Evolutionary conservation across 441 rosid species (phyloP).

Genomic region (Populus hybrid): DNA sequence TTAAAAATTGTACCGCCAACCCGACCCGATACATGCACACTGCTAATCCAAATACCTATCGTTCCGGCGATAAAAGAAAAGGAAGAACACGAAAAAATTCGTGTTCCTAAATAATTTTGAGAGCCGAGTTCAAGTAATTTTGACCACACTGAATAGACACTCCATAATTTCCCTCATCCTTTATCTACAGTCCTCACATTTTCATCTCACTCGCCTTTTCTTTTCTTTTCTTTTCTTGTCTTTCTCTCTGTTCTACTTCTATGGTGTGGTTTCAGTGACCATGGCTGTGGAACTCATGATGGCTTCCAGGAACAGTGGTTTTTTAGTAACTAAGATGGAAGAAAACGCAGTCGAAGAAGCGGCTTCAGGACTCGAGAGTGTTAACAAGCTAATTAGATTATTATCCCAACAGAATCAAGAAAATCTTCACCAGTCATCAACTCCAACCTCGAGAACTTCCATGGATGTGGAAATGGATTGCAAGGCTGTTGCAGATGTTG

Average conservation of each 20-base stretch:
- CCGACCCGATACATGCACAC: neutral
- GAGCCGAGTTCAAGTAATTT: neutral
- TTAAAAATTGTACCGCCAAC: neutral
- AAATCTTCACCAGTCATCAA: conserved; percentile 23
- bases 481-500: conserved; percentile 45
- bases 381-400: conserved; percentile 62
- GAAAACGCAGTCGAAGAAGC: conserved; percentile 79
- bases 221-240: neutral
- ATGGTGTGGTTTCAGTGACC: conserved; percentile 24
- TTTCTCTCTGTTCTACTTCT: neutral
- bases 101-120: neutral
- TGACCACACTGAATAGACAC: neutral
- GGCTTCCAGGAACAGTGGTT: conserved; percentile 37
- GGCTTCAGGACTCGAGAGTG: conserved; percentile 75
- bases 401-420: conserved; percentile 41
- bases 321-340: conserved; percentile 38
- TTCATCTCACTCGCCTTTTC: conserved; percentile 16
- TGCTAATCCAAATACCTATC: neutral
- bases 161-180: neutral
- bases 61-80: neutral
- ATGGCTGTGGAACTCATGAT: conserved; percentile 84
- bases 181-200: conserved; percentile 32
- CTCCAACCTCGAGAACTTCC: conserved; percentile 28
- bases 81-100: neutral
- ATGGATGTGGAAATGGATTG: conserved; percentile 53